Percentiles rank a stretch among this genome's conserved stretches.
phyloP scores from a whole-genome alignment of 768 basidiomycete species.

The Auricularia cornea region DNA sequence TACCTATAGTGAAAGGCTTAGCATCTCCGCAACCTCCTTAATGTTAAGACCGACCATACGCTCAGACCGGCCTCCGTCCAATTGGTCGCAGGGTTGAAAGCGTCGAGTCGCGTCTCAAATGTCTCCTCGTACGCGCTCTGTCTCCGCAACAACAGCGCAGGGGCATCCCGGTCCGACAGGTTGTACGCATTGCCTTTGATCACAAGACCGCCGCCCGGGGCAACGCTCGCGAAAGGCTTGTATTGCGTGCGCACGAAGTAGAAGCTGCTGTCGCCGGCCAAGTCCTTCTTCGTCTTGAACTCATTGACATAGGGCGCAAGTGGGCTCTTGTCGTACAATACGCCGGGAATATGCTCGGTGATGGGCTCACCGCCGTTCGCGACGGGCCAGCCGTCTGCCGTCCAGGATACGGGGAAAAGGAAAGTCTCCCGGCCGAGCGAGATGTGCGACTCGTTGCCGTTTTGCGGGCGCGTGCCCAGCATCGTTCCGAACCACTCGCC shows the following conservation, averaged over 20 bases:
- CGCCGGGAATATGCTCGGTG: slow-evolving; percentile 1
- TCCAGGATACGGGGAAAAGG: slow-evolving; percentile 2
- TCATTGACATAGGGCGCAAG: background rate
- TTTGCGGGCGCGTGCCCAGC: slow-evolving; percentile 3
- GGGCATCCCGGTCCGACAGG: slow-evolving; percentile 30
- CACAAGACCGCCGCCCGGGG: slow-evolving; percentile 21
- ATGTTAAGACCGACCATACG: slow-evolving; percentile 24
- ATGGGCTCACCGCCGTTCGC: slow-evolving; percentile 1
- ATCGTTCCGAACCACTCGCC: slow-evolving; percentile 2
- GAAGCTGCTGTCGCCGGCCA: slow-evolving; percentile 13
- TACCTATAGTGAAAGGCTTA: background rate
- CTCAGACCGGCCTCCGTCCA: slow-evolving; percentile 32
- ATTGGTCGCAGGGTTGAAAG: slow-evolving; percentile 22
- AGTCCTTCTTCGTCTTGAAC: background rate
- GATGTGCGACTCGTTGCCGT: background rate
- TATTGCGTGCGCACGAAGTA: slow-evolving; percentile 34
- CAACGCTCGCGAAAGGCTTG: slow-evolving; percentile 28
- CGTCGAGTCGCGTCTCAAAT: slow-evolving; percentile 27
- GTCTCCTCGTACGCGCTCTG: slow-evolving; percentile 31
- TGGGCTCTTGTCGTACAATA: background rate
- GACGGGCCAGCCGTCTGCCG: slow-evolving; percentile 1
- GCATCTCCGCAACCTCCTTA: background rate
- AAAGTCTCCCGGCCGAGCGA: slow-evolving; percentile 2
- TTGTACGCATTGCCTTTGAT: slow-evolving; percentile 29
- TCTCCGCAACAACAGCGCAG: slow-evolving; percentile 30